These are phyloP conservation scores for Sarocladium brachiariae DNA, from an alignment of 2,329 filamentous ascomycete species.

Conservation along the genomic window DNA sequence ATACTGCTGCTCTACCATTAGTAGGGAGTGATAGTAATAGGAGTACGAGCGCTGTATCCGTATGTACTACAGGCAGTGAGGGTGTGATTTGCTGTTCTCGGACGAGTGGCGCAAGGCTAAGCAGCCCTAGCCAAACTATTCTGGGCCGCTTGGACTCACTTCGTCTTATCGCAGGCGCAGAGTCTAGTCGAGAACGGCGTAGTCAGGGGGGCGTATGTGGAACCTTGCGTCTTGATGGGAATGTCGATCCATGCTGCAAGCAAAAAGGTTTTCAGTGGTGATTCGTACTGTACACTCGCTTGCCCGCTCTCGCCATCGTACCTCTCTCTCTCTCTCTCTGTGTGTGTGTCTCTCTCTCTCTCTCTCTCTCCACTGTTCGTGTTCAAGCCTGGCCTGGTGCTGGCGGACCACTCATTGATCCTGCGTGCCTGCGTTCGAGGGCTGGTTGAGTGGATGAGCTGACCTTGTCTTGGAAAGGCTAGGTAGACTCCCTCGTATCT, in stretches of 20 bases:
- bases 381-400: too few species aligned
- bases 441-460: background rate
- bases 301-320: background rate
- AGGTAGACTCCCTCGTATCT: background rate
- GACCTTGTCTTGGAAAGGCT: background rate
- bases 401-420: too few species aligned
- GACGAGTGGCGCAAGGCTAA: background rate
- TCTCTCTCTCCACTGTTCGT: too few species aligned
- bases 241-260: background rate
- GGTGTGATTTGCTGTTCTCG: slow-evolving; percentile 2
- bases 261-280: background rate
- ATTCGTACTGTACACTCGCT: too few species aligned
- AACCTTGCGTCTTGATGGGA: background rate
- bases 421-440: background rate
- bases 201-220: slow-evolving; percentile 6
- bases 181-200: slow-evolving; percentile 1
- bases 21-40: too few species aligned
- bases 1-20: too few species aligned
- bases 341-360: too few species aligned
- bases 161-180: background rate
- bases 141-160: background rate
- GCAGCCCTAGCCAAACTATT: background rate
- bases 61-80: too few species aligned
- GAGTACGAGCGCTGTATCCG: background rate
- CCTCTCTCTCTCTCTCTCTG: background rate